Evolutionary conservation across 352 stramenopile species (phyloP), one percentile per base, ranked within the genome.

Genomic region (Phytophthora pinifolia): DNA sequence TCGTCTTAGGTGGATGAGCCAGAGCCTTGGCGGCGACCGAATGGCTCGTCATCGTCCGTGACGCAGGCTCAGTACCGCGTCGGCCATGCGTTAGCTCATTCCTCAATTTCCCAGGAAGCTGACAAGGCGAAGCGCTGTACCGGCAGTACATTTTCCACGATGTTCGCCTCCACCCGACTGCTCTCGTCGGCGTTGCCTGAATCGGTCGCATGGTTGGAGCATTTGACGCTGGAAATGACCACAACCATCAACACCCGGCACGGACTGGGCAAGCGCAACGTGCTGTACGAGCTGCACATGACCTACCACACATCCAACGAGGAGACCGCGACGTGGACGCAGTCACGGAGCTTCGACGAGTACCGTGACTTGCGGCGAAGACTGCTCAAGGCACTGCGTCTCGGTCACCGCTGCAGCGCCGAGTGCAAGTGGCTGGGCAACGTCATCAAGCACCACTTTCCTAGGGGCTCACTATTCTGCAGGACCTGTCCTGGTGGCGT

Each of bases 381-480:
- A 9, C 55, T 87, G 3, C 45, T 83, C 3, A 69, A 69, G 36
- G 60, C 51, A n/a, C 59, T 87, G 34, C 44, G 63, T 22, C 50
- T 72, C 5, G 79, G 79, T 15, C 79, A 89, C 46, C 54, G 62
- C 31, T 89, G 76, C 59, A 71, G 58, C 25, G 68, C 76, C 39
- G 74, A 87, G 50, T 89, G 79, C 65, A 69, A 67, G 43, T 87
- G 67, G 70, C 43, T 89, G 22, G 76, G 79, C 54, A 70, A 65
- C 33, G 76, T 83, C 36, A 50, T 86, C 35, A 75, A 76, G 36
- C 65, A 69, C 29, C 71, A 80, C 48, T 89, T 89, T 30, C 79
- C 79, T 9, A 68, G 65, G 43, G 44, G 49, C 20, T 70, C 57
- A 15, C 50, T 77, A 3, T 74, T 80, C 56, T 64, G 65, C 36